A percentile compares a stretch with the other conserved stretches of the same genome.
Evolutionary conservation across 805 yeast species (phyloP).

Genomic region (Pichia insulana): DNA sequence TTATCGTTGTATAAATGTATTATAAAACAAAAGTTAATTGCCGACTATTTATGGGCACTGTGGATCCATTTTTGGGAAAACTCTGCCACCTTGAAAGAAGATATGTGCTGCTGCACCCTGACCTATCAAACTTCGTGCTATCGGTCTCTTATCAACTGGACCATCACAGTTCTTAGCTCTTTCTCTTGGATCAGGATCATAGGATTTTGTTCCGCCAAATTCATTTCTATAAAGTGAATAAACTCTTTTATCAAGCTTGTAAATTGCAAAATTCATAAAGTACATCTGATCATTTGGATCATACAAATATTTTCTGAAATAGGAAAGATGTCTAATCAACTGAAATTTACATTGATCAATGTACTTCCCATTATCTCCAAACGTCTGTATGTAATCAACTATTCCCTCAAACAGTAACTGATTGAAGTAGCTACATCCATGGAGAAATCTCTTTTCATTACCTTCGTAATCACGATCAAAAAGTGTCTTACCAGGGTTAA

Average conservation of each 20-base stretch:
- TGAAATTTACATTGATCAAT: conserved; percentile 31
- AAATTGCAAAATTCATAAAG: conserved; percentile 51
- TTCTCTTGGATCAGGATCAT: conserved; percentile 44
- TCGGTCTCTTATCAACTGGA: conserved; percentile 25
- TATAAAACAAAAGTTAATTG: neutral
- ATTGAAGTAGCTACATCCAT: conserved; percentile 54
- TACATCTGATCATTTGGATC: conserved; percentile 54
- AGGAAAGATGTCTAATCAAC: conserved; percentile 44
- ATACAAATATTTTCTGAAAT: conserved; percentile 47
- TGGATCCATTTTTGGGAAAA: conserved; percentile 32
- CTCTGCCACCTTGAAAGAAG: conserved; percentile 59
- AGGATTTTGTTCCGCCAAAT: conserved; percentile 47
- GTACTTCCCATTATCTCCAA: conserved; percentile 29
- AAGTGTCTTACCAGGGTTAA: conserved; percentile 45
- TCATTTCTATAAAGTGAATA: conserved; percentile 42
- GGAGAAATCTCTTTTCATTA: conserved; percentile 48
- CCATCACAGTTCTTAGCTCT: conserved; percentile 34
- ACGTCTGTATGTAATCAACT: conserved; percentile 50
- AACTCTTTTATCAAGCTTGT: conserved; percentile 40
- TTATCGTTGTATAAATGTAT: neutral
- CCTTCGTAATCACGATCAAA: conserved; percentile 55
- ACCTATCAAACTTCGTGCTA: conserved; percentile 43
- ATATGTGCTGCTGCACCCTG: conserved; percentile 61
- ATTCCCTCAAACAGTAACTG: conserved; percentile 60
- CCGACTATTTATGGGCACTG: neutral